Percentiles rank a stretch among this genome's conserved stretches.
These are phyloP conservation scores for Puccinia coronata DNA, from an alignment of 1,284 basidiomycete genomes.

Conservation along the genomic window DNA sequence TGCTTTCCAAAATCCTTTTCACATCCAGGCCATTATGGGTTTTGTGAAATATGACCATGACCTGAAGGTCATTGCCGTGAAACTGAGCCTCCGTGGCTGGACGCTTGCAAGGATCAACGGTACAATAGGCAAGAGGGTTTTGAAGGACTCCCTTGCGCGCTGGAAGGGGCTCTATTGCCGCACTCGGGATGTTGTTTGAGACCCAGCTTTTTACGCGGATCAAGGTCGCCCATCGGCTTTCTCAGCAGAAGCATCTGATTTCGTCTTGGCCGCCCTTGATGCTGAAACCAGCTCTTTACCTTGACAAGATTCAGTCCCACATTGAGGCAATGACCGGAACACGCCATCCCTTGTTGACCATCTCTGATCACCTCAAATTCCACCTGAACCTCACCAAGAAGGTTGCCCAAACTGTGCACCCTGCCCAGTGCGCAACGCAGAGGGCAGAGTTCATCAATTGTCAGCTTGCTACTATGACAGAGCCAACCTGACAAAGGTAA, in stretches of 20 bases:
- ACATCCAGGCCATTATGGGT: too few relatives aligned
- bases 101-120: not conserved
- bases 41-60: not conserved
- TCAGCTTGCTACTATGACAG: too few relatives aligned
- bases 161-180: not conserved
- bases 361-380: not conserved
- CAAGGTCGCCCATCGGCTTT: not conserved
- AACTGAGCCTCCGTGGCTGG: not conserved
- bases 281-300: not conserved
- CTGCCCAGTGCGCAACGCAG: not conserved
- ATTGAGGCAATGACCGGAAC: not conserved
- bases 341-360: not conserved
- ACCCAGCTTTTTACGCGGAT: not conserved
- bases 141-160: not conserved
- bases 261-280: not conserved
- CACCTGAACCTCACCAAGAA: not conserved
- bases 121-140: not conserved
- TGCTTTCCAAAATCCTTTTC: too few relatives aligned
- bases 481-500: too few relatives aligned
- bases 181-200: not conserved
- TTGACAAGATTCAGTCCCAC: too few relatives aligned
- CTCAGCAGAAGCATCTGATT: not conserved
- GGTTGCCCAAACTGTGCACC: not conserved
- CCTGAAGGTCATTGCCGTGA: not conserved
- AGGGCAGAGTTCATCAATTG: not conserved